These are phyloP conservation scores for Epichloe hybrida DNA, from an alignment of 2,329 filamentous ascomycete genomes.

Conservation along the genomic window DNA sequence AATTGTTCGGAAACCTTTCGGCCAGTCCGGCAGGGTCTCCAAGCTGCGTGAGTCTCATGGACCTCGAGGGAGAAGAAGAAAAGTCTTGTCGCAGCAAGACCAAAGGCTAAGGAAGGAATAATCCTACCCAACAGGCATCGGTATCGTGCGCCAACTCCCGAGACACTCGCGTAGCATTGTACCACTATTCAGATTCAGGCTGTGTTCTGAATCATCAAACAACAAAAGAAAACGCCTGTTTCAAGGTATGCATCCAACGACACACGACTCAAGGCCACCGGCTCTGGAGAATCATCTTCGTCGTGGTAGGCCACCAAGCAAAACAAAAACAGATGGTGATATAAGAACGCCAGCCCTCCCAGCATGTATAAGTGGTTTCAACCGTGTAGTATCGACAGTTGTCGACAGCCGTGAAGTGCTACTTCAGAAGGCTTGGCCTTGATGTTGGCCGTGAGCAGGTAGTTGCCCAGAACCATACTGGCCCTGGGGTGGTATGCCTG, in stretches of 20 bases:
- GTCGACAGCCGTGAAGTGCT: background rate
- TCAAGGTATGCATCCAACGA: conserved; percentile 4
- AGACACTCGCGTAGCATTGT: background rate
- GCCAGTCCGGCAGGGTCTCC: background rate
- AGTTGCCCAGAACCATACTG: conserved; percentile 15
- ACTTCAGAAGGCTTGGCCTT: conserved; percentile 24
- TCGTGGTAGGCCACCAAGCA: background rate
- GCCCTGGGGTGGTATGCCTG: conserved; percentile 17
- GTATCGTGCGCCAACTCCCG: background rate
- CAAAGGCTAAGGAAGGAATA: background rate
- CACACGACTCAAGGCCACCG: background rate
- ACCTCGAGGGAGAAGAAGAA: background rate
- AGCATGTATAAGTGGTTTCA: background rate
- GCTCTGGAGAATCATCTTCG: background rate
- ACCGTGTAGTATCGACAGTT: background rate
- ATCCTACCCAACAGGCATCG: background rate
- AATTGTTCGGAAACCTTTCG: background rate
- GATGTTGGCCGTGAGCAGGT: conserved; percentile 17
- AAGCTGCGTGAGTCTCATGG: background rate
- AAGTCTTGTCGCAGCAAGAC: background rate
- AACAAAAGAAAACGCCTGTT: conserved; percentile 4
- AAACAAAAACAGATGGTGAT: background rate
- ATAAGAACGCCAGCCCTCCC: background rate
- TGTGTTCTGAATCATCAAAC: background rate
- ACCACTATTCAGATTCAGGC: background rate